Evolutionary conservation across 1,284 basidiomycete species (phyloP), one percentile per base, ranked within the genome.

Genomic region (Pyrrhoderma lamaoense): DNA sequence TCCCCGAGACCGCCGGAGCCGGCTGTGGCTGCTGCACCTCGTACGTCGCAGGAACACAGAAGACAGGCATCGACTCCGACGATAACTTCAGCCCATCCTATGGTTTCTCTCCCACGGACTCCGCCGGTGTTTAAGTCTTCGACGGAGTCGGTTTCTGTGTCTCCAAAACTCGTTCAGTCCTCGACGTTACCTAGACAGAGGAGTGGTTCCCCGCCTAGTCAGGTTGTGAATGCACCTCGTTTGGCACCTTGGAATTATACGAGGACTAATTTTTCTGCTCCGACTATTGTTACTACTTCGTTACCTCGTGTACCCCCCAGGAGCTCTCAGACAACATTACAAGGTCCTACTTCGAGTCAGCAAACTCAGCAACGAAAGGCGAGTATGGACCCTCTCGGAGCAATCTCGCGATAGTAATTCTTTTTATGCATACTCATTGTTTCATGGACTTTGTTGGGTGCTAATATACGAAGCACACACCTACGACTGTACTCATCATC

Each of bases 1-100:
- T 59, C 23, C 44, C 56, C 25, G 27, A 54, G 61, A 38, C 62
- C 59, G 8, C 63, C 64, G 11, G 57, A 61, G 39, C 65, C 65
- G 36, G 60, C 60, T 1, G 63, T 60, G 5, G 50, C 61, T 2
- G 56, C 38, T 5, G 38, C 8, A 40, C 38, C 61, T n/a, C 58
- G 61, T 31, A 54, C 57, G 40, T 55, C 61, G 19, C 35, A 53
- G 2, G 57, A 59, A 8, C 60, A 64, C 21, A 57, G 49, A n/a
- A 40, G 49, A 21, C 47, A 55, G 35, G 38, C 38, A 18, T 55
- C 53, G 47, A 52, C 23, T 51, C 61, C 42, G 50, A 57, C 22
- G 58, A 59, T 47, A 23, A 57, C 53, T 42, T 54, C 23, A 37
- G 39, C 45, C 37, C 52, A 54, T 40, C 52, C 55, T 5, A 21